Conservation (phyloP, 495 filamentous ascomycete species). For the Aspergillus ellipticus region DNA sequence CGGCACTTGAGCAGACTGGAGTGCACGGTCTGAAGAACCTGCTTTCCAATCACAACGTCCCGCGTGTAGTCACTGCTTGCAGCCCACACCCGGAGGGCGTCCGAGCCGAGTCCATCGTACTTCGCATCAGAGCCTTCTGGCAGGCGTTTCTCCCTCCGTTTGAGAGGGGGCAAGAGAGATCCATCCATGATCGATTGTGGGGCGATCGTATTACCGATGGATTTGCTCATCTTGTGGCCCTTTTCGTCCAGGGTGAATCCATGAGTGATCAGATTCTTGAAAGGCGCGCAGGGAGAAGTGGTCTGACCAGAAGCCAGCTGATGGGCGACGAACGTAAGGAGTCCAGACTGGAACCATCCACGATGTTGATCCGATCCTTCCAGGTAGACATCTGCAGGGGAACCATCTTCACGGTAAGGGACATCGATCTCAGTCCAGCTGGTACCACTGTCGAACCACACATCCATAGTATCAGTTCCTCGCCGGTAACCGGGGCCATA, state of each 20-base stretch:
- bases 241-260: constrained; percentile 87
- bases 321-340: constrained; percentile 77
- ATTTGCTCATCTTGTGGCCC: constrained; percentile 98
- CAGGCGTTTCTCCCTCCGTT: constrained; percentile 48
- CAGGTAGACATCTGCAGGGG: constrained; percentile 80
- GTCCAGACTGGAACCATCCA: constrained; percentile 98
- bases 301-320: constrained; percentile 44
- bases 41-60: constrained; percentile 74
- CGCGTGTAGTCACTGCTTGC: constrained; percentile 87
- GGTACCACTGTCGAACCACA: constrained; percentile 98
- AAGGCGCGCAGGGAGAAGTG: constrained; percentile 55
- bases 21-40: constrained; percentile 70
- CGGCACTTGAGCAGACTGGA: constrained; percentile 78
- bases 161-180: constrained; percentile 58
- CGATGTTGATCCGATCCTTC: constrained; percentile 96
- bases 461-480: constrained; percentile 97
- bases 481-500: constrained; percentile 52
- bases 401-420: constrained; percentile 42
- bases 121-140: constrained; percentile 39
- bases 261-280: constrained; percentile 84
- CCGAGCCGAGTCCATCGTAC: constrained; percentile 65
- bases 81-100: constrained; percentile 89
- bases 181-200: constrained; percentile 84
- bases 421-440: constrained; percentile 71
- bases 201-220: constrained; percentile 81